A percentile compares a stretch with the other conserved stretches of the same genome.
phyloP scores from a whole-genome alignment of 306 rosid genomes.

The Lotus japonicus region DNA sequence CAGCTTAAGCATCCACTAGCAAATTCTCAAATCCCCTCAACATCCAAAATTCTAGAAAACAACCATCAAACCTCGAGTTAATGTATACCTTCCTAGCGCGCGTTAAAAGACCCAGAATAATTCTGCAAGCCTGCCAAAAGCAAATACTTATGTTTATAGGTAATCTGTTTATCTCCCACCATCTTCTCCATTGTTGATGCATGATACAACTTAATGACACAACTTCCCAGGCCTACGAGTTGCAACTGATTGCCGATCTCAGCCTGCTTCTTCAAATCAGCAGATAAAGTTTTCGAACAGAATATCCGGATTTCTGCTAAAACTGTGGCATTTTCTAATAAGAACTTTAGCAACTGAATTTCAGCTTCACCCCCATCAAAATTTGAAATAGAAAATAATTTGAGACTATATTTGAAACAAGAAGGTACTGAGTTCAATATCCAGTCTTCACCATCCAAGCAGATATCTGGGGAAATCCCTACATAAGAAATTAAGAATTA shows the following conservation, averaged over 20 bases:
- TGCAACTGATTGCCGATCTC: neutral
- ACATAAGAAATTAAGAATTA: neutral
- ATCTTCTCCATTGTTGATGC: no score
- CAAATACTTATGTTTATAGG: no score
- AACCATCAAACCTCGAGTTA: no score
- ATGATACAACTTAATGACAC: neutral
- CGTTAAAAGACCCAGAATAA: no score
- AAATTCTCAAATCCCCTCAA: no score
- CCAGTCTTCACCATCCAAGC: slow-evolving; percentile 4
- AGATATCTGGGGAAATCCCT: neutral
- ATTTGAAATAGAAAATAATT: neutral
- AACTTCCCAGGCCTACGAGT: neutral
- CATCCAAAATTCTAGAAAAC: no score
- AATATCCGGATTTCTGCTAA: neutral
- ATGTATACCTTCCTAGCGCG: no score
- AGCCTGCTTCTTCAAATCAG: neutral
- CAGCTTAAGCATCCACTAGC: no score
- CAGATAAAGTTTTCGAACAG: neutral
- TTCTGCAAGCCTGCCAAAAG: no score
- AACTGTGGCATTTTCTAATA: slow-evolving; percentile 4
- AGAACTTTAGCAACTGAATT: slow-evolving; percentile 1
- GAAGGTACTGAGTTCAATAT: neutral
- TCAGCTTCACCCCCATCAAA: slow-evolving; percentile 13
- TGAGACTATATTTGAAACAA: slow-evolving; percentile 12
- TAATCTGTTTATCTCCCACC: no score